Percentiles rank a stretch among this genome's conserved stretches.
Conservation (phyloP, 768 basidiomycete genomes). For the Suillus subluteus region DNA sequence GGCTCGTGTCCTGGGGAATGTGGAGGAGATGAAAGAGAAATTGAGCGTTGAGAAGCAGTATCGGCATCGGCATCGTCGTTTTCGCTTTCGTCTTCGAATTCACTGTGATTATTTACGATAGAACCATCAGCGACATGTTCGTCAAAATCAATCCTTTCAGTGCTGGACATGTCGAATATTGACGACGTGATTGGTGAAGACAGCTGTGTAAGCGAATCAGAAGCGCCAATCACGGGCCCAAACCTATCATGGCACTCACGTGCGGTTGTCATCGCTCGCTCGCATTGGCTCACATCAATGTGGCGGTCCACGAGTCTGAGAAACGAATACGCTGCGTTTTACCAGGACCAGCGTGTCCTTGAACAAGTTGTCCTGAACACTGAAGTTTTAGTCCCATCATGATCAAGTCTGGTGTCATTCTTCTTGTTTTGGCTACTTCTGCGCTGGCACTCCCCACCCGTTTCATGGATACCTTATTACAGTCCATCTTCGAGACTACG, state of each 20-base stretch:
- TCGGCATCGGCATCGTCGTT: slow-evolving; percentile 62
- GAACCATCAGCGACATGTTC: slow-evolving; percentile 11
- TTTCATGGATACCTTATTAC: slow-evolving; percentile 3
- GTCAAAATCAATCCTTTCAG: background rate
- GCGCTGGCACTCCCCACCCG: slow-evolving; percentile 3
- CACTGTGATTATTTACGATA: slow-evolving; percentile 9
- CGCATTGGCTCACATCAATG: background rate
- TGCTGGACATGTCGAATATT: slow-evolving; percentile 7
- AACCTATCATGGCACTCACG: background rate
- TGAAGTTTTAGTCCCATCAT: background rate
- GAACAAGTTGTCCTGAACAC: background rate
- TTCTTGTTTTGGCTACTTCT: background rate
- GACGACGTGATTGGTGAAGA: slow-evolving; percentile 3
- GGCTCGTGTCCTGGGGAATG: slow-evolving; percentile 51
- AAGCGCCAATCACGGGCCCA: background rate
- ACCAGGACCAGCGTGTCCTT: slow-evolving; percentile 4
- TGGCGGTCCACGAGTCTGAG: background rate
- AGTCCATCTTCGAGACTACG: background rate
- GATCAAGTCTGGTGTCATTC: background rate
- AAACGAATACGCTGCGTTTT: background rate
- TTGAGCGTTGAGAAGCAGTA: slow-evolving; percentile 79
- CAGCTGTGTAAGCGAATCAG: background rate
- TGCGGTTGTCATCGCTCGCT: background rate
- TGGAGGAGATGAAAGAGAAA: slow-evolving; percentile 70
- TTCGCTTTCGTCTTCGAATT: slow-evolving; percentile 14